Percentiles rank a stretch among this genome's conserved stretches.
Conservation (phyloP, 1,284 basidiomycete species). For the Melanopsichium pennsylvanicum region DNA sequence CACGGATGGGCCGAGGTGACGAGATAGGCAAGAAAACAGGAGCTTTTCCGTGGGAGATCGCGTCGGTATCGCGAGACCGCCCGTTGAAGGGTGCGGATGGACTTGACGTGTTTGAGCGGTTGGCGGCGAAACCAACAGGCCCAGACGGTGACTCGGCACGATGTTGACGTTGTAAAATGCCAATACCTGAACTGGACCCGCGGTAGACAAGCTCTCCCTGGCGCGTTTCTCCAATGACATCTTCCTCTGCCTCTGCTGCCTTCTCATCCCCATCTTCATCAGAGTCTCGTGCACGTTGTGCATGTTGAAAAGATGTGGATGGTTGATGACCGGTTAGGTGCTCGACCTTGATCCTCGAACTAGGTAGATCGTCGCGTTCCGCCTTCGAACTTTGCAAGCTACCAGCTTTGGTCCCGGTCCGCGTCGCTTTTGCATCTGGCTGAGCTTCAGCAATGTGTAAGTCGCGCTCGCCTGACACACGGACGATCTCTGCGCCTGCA, state of each 20-base stretch:
- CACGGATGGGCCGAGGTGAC: constrained; percentile 23
- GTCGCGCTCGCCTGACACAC: constrained; percentile 46
- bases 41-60: constrained; percentile 3
- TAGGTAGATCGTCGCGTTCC: not conserved
- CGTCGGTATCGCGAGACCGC: constrained; percentile 20
- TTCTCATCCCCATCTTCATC: constrained; percentile 24
- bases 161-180: constrained; percentile 49
- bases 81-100: constrained; percentile 24
- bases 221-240: constrained; percentile 43
- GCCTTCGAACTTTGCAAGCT: not conserved
- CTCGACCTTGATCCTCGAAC: constrained; percentile 28
- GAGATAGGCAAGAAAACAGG: constrained; percentile 41
- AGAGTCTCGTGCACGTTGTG: not conserved
- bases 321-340: constrained; percentile 13
- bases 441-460: constrained; percentile 11
- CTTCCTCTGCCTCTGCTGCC: constrained; percentile 32
- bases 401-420: not conserved
- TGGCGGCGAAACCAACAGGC: constrained; percentile 1
- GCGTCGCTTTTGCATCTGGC: not conserved
- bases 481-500: constrained; percentile 44
- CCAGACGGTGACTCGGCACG: constrained; percentile 31
- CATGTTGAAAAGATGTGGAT: not conserved
- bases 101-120: constrained; percentile 20
- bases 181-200: constrained; percentile 57
- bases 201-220: constrained; percentile 54